Conservation (phyloP, 2,329 filamentous ascomycete species). For the Trichophyton benhamiae region DNA sequence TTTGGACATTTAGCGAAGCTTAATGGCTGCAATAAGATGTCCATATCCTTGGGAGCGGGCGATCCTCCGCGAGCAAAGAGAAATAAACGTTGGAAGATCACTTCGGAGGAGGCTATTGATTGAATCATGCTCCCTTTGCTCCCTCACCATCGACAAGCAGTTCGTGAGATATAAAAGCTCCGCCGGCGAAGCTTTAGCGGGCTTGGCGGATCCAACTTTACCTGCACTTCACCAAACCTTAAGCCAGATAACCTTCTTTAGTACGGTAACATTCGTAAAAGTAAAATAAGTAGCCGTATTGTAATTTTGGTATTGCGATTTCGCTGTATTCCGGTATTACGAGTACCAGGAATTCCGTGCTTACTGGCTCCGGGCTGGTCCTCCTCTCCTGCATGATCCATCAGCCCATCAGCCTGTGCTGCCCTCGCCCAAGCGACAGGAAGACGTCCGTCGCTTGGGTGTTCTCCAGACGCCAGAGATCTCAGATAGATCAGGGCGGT, state of each 20-base stretch:
- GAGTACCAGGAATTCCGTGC: too few species aligned
- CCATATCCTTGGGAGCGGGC: background rate
- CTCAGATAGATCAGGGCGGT: background rate
- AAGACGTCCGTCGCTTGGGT: too few species aligned
- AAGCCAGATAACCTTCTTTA: background rate
- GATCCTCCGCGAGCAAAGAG: conserved; percentile 1
- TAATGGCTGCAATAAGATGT: background rate
- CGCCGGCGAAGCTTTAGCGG: background rate
- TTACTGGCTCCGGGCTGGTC: too few species aligned
- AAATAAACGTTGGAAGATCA: conserved; percentile 4
- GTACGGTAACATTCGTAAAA: too few species aligned
- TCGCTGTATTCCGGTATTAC: background rate
- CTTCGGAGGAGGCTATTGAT: background rate
- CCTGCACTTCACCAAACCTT: conserved; percentile 1
- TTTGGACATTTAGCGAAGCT: conserved; percentile 3
- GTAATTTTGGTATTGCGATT: background rate
- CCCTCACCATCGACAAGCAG: background rate
- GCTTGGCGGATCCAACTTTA: conserved; percentile 3
- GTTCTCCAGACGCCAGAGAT: background rate
- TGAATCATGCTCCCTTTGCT: background rate
- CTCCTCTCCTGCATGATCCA: background rate
- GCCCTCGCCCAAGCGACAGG: background rate
- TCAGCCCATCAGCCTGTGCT: too few species aligned
- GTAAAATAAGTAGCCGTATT: background rate
- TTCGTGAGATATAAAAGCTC: conserved; percentile 3